Evolutionary conservation across 1,139 yeast species (phyloP).

Genomic region (Hansenula lynferdii): DNA sequence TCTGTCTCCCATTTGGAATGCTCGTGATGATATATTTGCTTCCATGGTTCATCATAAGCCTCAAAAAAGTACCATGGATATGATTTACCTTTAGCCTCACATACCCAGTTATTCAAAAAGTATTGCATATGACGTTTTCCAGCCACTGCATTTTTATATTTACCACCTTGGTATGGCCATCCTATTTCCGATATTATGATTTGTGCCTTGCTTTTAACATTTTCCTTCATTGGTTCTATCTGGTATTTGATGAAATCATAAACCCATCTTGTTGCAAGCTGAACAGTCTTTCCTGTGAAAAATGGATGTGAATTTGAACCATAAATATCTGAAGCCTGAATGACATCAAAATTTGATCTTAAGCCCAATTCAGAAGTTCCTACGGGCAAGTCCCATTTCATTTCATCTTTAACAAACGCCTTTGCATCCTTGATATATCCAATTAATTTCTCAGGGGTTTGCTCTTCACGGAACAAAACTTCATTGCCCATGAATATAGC

Average conservation of each 20-base stretch:
- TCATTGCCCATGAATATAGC: conserved; percentile 60
- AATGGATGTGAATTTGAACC: conserved; percentile 71
- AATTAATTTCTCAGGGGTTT: conserved; percentile 33
- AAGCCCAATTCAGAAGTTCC: conserved; percentile 48
- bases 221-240: conserved; percentile 28
- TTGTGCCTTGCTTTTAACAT: conserved; percentile 22
- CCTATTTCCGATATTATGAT: conserved; percentile 60
- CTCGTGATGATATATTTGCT: conserved; percentile 43
- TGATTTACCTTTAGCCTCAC: conserved; percentile 33
- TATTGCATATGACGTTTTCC: conserved; percentile 38
- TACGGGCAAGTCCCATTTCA: conserved; percentile 45
- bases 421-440: conserved; percentile 40
- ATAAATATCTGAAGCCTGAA: conserved; percentile 43
- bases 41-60: conserved; percentile 76
- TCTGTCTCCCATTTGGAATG: conserved; percentile 60
- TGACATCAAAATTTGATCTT: conserved; percentile 26
- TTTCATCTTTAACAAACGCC: conserved; percentile 31
- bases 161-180: conserved; percentile 68
- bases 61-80: conserved; percentile 62
- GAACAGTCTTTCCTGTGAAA: conserved; percentile 52
- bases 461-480: conserved; percentile 52
- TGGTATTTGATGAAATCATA: conserved; percentile 43
- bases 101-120: conserved; percentile 50
- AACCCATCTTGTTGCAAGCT: conserved; percentile 50
- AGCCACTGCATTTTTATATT: conserved; percentile 41